Conservation (phyloP, 139 green algal species). For the Spirogloea muscicola region DNA sequence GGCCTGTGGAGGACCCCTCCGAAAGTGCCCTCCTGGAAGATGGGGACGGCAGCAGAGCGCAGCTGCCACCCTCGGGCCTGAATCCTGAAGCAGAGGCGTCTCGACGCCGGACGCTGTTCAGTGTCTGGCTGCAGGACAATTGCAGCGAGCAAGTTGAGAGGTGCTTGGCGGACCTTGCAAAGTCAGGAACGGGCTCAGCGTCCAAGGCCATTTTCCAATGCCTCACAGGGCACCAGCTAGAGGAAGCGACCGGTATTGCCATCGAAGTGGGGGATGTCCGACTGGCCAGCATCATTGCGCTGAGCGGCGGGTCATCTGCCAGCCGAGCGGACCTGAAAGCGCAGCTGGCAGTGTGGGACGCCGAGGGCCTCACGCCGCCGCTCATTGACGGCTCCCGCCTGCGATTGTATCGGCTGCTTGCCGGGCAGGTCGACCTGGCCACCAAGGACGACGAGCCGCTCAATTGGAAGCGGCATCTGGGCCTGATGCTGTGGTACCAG, state of each 20-base stretch:
- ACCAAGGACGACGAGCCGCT: conserved; percentile 46
- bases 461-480: conserved; percentile 78
- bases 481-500: conserved; percentile 66
- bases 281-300: conserved; percentile 72
- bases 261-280: conserved; percentile 61
- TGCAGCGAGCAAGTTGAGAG: too few species aligned
- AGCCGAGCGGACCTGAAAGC: conserved; percentile 28
- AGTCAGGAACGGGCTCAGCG: not conserved
- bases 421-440: conserved; percentile 52
- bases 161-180: not conserved
- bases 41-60: conserved; percentile 5
- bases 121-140: conserved; percentile 56
- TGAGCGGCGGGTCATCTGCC: conserved; percentile 24
- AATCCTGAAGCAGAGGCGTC: conserved; percentile 1
- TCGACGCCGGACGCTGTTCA: conserved; percentile 51
- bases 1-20: not conserved
- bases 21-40: not conserved
- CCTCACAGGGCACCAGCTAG: conserved; percentile 62
- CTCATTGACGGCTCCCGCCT: conserved; percentile 51
- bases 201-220: conserved; percentile 52
- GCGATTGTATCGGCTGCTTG: conserved; percentile 65
- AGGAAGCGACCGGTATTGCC: conserved; percentile 55
- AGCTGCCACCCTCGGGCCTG: not conserved
- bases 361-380: too few species aligned
- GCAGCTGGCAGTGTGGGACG: conserved; percentile 69